phyloP scores from a whole-genome alignment of 2,329 filamentous ascomycete species.

The Nectriaceae sp. region DNA sequence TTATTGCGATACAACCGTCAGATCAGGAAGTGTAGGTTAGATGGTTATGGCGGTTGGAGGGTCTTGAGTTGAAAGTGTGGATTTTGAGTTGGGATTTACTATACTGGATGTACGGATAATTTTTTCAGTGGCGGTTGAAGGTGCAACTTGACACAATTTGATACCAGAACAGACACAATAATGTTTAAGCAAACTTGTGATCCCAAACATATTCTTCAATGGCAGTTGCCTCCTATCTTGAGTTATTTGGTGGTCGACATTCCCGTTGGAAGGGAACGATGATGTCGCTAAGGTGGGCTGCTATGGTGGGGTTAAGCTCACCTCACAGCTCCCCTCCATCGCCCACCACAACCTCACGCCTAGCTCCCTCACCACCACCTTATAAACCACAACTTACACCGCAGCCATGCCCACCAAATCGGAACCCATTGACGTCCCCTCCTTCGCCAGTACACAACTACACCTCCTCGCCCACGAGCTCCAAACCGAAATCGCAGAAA shows the following conservation, averaged over 20 bases:
- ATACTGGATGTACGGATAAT: too few species aligned
- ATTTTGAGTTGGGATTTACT: background rate
- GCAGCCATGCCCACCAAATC: background rate
- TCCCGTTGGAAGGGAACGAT: too few species aligned
- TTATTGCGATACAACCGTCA: conserved; percentile 54
- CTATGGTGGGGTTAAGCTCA: background rate
- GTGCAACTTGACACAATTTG: too few species aligned
- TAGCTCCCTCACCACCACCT: conserved; percentile 15
- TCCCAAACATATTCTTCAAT: too few species aligned
- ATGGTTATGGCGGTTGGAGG: background rate
- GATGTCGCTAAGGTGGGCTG: background rate
- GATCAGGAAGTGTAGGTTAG: conserved; percentile 18
- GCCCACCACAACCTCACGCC: background rate
- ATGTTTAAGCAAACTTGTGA: too few species aligned
- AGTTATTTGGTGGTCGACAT: too few species aligned
- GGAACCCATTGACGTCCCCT: conserved; percentile 59
- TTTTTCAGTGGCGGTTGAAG: too few species aligned
- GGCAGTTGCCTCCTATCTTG: too few species aligned
- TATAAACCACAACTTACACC: conserved; percentile 11
- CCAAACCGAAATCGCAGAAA: conserved; percentile 71
- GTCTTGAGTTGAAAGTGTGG: too few species aligned
- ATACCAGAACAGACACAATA: too few species aligned
- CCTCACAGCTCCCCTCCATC: background rate
- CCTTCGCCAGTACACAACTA: conserved; percentile 73
- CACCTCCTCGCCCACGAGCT: conserved; percentile 71